These are phyloP conservation scores for Porpolomopsis calyptriformis DNA, from an alignment of 768 basidiomycete genomes.

Conservation along the genomic window DNA sequence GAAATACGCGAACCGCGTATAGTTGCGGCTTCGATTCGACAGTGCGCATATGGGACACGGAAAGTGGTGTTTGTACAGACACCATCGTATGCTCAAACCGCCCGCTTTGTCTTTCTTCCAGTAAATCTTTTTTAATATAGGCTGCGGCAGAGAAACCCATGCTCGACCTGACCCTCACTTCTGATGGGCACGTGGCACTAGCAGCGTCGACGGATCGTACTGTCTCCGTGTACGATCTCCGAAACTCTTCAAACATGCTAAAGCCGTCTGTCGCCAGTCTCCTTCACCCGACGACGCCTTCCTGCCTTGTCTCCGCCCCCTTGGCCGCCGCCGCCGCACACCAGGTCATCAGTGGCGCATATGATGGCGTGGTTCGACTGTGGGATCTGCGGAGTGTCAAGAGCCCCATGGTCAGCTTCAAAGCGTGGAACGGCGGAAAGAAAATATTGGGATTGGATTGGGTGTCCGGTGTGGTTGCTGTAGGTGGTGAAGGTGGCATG, in stretches of 20 bases:
- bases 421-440: slow-evolving; percentile 41
- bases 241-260: slow-evolving; percentile 28
- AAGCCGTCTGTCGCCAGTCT: slow-evolving; percentile 31
- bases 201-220: slow-evolving; percentile 69
- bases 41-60: slow-evolving; percentile 79
- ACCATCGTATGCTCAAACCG: slow-evolving; percentile 48
- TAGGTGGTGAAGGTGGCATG: slow-evolving; percentile 57
- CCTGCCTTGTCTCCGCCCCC: slow-evolving; percentile 35
- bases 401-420: slow-evolving; percentile 53
- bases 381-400: slow-evolving; percentile 73
- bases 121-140: slow-evolving; percentile 24
- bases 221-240: slow-evolving; percentile 60
- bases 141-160: slow-evolving; percentile 66
- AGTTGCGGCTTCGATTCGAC: slow-evolving; percentile 89
- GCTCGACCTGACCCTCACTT: slow-evolving; percentile 45
- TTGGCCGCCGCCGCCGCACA: slow-evolving; percentile 21
- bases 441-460: slow-evolving; percentile 56
- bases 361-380: slow-evolving; percentile 66
- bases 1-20: slow-evolving; percentile 33
- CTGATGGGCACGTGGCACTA: slow-evolving; percentile 36
- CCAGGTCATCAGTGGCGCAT: slow-evolving; percentile 61
- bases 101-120: neutral
- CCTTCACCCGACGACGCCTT: slow-evolving; percentile 55
- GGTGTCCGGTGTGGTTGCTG: slow-evolving; percentile 42
- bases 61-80: slow-evolving; percentile 56